Evolutionary conservation across 1,139 yeast genomes (phyloP).

Genomic region (Magnusiomyces ingens): DNA sequence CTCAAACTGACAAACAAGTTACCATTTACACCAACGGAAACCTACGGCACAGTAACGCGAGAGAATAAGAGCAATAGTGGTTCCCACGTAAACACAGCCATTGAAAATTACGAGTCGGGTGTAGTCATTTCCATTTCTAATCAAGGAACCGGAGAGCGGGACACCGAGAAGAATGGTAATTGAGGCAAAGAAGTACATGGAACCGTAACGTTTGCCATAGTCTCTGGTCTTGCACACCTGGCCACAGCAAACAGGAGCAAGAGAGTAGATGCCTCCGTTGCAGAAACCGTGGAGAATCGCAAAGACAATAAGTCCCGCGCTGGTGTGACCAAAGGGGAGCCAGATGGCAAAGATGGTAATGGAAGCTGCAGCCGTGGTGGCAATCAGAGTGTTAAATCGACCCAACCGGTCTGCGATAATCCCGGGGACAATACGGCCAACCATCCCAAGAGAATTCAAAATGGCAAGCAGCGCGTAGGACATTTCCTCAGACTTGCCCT

Average conservation of each 20-base stretch:
- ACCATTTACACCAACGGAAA: conserved; percentile 19
- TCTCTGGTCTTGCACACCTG: conserved; percentile 44
- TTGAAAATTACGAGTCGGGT: conserved; percentile 36
- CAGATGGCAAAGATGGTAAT: conserved; percentile 38
- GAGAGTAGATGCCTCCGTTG: conserved; percentile 43
- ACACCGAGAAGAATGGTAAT: conserved; percentile 43
- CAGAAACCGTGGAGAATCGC: conserved; percentile 47
- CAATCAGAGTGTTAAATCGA: conserved; percentile 46
- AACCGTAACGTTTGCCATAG: conserved; percentile 46
- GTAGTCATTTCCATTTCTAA: conserved; percentile 33
- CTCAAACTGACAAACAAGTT: too few relatives aligned
- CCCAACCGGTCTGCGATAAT: conserved; percentile 45
- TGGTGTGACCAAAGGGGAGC: conserved; percentile 47
- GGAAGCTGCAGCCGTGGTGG: conserved; percentile 36
- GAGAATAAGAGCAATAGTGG: conserved; percentile 28
- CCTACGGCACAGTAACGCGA: conserved; percentile 39
- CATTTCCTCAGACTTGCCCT: conserved; percentile 36
- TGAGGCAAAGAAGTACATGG: conserved; percentile 41
- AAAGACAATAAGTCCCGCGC: conserved; percentile 39
- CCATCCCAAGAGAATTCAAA: conserved; percentile 42
- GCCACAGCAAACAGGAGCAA: conserved; percentile 47
- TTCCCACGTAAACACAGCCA: conserved; percentile 33
- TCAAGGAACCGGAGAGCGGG: conserved; percentile 47
- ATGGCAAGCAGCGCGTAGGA: conserved; percentile 42
- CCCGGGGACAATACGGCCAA: conserved; percentile 45